Base-by-base conservation (phyloP, 1,139 yeast genomes). In the Saccharomyces hybrid region DNA sequence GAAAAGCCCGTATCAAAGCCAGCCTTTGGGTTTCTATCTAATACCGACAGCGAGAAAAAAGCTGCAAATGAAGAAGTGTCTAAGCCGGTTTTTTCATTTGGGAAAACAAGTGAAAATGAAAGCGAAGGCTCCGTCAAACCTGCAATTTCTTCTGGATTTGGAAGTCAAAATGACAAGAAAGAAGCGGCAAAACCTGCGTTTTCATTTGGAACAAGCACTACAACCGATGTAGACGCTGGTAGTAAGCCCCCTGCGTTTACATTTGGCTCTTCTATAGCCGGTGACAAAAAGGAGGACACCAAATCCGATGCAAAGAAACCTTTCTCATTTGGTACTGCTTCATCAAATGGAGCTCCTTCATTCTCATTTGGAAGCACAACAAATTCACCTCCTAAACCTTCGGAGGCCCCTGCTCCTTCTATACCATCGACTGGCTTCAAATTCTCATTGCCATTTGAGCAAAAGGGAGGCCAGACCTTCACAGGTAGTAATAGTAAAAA, bases 91-190 rank as follows among this genome's bases (percentile, higher is more conserved):
- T 62, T 64, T 47, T 51, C 60, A 8, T 64, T 64, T 49, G 61
- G 64, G 29, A 53, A 51, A 23, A 29, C 59, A 16, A 47, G 16
- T 27, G 38, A 23, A 27, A 25, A 38, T 25, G 23, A 23, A 9
- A 49, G 50, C 27, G 48, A 55, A 25, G 44, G 48, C 11, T 51
- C 59, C 6, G 34, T 58, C 13, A 64, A 63, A 48, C 69, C 73
- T 8, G 56, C 67, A 1, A 72, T 73, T 57, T 57, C 69, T 4
- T 73, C 71, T 58, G 71, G 68, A 29, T 32, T 64, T 3, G 16
- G 49, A 1, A 28, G 26, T 26, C 53, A 44, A 20, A 51, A 20
- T 6, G 20, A 51, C 6, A 54, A 31, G 51, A 54, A 50, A 53
- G 58, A 58, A 14, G 56, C 49, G 44, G 52, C 52, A 27, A 54